Conservation (phyloP, 148 eudicot species). For the Camellia lanceoleosa region DNA sequence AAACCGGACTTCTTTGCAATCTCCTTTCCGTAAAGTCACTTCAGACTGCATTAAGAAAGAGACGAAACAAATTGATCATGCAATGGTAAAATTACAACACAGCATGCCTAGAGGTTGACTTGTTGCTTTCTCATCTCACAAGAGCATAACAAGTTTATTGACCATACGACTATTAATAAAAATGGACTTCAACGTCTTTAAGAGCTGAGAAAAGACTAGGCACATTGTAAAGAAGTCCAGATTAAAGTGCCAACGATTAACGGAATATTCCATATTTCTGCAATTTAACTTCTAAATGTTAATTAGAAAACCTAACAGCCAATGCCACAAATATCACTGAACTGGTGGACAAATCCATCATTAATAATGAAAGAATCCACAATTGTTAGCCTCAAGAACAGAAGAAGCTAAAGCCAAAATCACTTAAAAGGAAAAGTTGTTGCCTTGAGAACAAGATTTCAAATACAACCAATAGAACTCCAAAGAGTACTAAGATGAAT, state of each 20-base stretch:
- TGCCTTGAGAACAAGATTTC: too few species aligned
- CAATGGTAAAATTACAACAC: neutral
- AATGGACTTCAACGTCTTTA: neutral
- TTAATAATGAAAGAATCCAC: too few species aligned
- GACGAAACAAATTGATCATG: slow-evolving; percentile 8
- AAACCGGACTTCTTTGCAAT: slow-evolving; percentile 63
- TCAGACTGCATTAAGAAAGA: slow-evolving; percentile 48
- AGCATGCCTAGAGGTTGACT: neutral
- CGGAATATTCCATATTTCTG: neutral
- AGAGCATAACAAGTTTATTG: neutral
- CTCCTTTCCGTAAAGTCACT: slow-evolving; percentile 47
- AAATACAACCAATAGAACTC: too few species aligned
- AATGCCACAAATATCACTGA: neutral
- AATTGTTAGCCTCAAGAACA: too few species aligned
- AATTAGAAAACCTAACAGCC: neutral
- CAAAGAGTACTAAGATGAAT: too few species aligned
- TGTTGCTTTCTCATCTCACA: neutral
- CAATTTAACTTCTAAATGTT: neutral
- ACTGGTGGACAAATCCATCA: neutral
- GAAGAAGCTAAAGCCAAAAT: too few species aligned
- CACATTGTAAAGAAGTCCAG: neutral
- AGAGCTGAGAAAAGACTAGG: neutral
- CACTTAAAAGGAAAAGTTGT: too few species aligned
- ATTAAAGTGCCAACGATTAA: neutral
- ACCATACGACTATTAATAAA: neutral